Conservation (phyloP, 1,139 yeast species). For the Kodamaea arcana region DNA sequence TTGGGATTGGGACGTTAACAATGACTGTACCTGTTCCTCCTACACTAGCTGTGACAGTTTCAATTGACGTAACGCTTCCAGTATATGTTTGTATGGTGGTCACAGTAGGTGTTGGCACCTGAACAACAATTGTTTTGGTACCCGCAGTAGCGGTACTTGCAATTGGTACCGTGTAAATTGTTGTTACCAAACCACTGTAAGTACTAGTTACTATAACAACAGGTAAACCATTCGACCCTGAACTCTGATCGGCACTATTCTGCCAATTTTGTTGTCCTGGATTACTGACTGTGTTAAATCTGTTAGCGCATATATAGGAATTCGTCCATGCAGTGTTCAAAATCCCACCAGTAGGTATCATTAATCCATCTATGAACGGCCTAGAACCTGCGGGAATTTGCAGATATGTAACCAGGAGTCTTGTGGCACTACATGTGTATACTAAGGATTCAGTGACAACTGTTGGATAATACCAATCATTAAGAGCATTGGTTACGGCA, state of each 20-base stretch:
- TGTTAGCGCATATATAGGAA: constrained; percentile 12
- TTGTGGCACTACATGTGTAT: constrained; percentile 15
- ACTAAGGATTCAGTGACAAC: constrained; percentile 6
- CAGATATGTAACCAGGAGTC: constrained; percentile 12
- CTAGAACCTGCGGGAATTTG: constrained; percentile 27
- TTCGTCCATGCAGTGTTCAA: constrained; percentile 8
- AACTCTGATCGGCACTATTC: constrained; percentile 9
- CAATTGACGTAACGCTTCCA: constrained; percentile 3
- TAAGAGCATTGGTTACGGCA: constrained; percentile 19
- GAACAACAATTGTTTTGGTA: constrained; percentile 2
- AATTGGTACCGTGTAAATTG: constrained; percentile 13
- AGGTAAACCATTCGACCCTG: constrained; percentile 19
- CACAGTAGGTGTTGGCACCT: constrained; percentile 8
- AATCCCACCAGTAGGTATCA: constrained; percentile 3
- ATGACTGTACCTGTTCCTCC: constrained; percentile 5
- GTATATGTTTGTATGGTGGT: constrained; percentile 12
- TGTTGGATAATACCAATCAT: constrained; percentile 20
- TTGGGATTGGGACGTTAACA: constrained; percentile 2
- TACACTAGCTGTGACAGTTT: constrained; percentile 1
- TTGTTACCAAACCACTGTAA: constrained; percentile 2
- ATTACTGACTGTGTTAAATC: neutral
- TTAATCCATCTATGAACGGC: constrained; percentile 20
- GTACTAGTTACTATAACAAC: constrained; percentile 16
- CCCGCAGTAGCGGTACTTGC: constrained; percentile 6
- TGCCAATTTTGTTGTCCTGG: constrained; percentile 6